Base-by-base conservation (phyloP, 1,139 yeast genomes). In the Protomyces inouyei region DNA sequence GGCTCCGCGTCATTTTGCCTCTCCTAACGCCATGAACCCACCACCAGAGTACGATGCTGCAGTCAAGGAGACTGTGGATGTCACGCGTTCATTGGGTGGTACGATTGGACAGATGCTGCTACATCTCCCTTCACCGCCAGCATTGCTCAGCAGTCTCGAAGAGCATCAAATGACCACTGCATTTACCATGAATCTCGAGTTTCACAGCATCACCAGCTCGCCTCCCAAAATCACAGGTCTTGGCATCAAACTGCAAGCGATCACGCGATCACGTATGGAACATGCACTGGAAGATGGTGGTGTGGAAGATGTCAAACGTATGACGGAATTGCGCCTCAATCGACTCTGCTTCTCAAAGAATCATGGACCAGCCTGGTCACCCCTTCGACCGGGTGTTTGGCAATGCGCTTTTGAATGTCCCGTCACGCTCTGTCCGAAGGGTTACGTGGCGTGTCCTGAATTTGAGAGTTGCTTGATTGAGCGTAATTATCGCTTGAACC, bases 391-490 rank as follows among this genome's bases (percentile, higher is more conserved):
- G n/a, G 63, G 63, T 12, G 53, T 52, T n/a, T 59, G 56, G 56
- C n/a, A 21, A 51, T 52, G 53, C 43, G 63, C 53, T 2, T 16
- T 59, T 25, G 63, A 59, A 12, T 37, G 53, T 5, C 63, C 63
- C 12, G 63, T 52, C 52, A 59, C 63, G 43, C 48, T 59, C 16
- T 59, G 63, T 16, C 63, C 63, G 52, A 52, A 52, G 21, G 63
- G 63, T 10, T 59, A 32, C 57, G 63, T 59, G 35, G 63, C 63
- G 36, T 40, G 53, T 28, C 63, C 63, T 18, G 63, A 59, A 35
- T 59, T 59, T 36, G 63, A 59, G 43, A 59, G 63, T 25, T 59
- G 63, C 46, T 40, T 59, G 40, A 51, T 59, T 23, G 63, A 59
- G 36, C 38, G 63, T 12, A 23, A 32, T 32, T 59, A 59, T 57